Conservation (phyloP, 139 green algal genomes). For the Mesotaenium endlicherianum region DNA sequence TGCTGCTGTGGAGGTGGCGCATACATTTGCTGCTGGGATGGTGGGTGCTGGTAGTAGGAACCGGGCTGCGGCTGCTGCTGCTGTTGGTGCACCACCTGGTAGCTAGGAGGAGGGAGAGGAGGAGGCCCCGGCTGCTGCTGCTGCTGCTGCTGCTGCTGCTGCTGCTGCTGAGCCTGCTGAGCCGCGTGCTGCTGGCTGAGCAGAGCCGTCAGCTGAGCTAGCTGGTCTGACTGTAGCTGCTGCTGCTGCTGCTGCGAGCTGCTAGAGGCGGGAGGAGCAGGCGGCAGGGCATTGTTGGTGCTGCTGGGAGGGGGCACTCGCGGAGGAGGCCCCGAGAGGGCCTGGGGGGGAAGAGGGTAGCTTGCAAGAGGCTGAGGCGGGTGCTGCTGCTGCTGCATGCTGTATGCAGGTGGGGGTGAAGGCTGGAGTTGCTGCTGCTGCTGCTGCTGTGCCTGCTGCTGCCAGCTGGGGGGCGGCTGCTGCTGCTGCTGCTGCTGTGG, state of each 20-base stretch:
- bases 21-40: not conserved
- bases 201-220: conserved; percentile 30
- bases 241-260: conserved; percentile 27
- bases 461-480: not conserved
- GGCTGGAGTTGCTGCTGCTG: too few relatives aligned
- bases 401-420: too few relatives aligned
- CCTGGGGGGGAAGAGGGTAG: too few relatives aligned
- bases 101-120: not conserved
- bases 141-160: conserved; percentile 20
- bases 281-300: not conserved
- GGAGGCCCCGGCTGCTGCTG: conserved; percentile 11
- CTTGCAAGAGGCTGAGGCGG: too few relatives aligned
- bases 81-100: not conserved
- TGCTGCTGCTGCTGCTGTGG: conserved; percentile 29
- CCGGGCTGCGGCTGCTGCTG: too few relatives aligned
- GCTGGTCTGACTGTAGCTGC: conserved; percentile 22
- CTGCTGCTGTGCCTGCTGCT: conserved; percentile 44
- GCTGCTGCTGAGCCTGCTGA: conserved; percentile 15
- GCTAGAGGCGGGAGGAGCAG: not conserved
- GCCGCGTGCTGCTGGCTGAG: conserved; percentile 25
- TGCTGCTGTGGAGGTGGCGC: conserved; percentile 13
- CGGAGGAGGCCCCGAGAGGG: too few relatives aligned
- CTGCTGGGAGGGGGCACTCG: not conserved
- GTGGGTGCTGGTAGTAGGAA: too few relatives aligned
- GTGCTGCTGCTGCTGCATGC: too few relatives aligned